Percentiles rank a stretch among this genome's conserved stretches.
phyloP scores from a whole-genome alignment of 2,329 filamentous ascomycete genomes.

The Boeremia exigua region DNA sequence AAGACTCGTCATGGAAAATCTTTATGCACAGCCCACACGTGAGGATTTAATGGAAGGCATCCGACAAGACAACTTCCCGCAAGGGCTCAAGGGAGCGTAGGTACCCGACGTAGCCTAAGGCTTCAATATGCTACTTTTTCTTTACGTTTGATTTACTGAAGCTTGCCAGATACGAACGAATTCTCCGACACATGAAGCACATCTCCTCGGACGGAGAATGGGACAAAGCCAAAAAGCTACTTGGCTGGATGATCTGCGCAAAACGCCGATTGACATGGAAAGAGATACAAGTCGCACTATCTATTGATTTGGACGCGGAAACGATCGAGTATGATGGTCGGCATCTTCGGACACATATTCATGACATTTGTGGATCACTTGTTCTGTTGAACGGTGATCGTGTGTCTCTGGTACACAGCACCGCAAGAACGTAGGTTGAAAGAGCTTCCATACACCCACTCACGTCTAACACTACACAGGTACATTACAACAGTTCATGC shows the following conservation, averaged over 20 bases:
- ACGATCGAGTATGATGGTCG: conserved; percentile 29
- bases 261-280: conserved; percentile 35
- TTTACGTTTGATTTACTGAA: neutral
- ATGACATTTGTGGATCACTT: conserved; percentile 35
- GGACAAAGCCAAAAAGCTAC: conserved; percentile 24
- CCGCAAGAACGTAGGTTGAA: conserved; percentile 27
- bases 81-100: conserved; percentile 29
- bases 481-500: conserved; percentile 27
- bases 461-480: conserved; percentile 15
- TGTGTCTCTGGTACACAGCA: conserved; percentile 32
- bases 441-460: neutral
- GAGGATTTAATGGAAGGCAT: conserved; percentile 24
- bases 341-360: conserved; percentile 26
- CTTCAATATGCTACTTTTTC: neutral
- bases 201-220: conserved; percentile 17
- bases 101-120: neutral
- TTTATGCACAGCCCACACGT: conserved; percentile 22
- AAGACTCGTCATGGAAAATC: conserved; percentile 32
- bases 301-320: conserved; percentile 26
- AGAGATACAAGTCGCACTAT: conserved; percentile 37
- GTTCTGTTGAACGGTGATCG: conserved; percentile 16
- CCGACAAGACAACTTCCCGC: conserved; percentile 21
- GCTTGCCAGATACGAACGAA: conserved; percentile 29
- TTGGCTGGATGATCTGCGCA: conserved; percentile 38
- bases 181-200: conserved; percentile 29